Conservation (phyloP, 441 rosid species). For the Omphalea diandra region DNA sequence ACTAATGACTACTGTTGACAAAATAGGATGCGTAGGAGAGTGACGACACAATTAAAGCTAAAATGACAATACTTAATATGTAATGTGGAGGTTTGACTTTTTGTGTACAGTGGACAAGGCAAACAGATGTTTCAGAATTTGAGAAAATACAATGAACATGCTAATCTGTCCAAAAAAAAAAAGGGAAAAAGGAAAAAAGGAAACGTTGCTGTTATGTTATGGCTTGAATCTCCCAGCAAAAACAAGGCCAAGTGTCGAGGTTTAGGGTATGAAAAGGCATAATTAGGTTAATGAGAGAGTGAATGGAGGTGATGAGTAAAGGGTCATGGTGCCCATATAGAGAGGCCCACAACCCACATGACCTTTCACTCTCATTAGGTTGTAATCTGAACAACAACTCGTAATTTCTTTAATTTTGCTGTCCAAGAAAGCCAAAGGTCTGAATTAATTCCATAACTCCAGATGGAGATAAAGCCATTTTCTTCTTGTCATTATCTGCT, state of each 20-base stretch:
- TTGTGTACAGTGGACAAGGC: not conserved
- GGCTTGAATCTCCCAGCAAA: not conserved
- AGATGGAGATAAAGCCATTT: not conserved
- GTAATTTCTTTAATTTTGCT: constrained; percentile 16
- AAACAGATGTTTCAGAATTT: not conserved
- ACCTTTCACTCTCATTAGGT: constrained; percentile 35
- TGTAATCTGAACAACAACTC: constrained; percentile 17
- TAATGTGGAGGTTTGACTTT: no score
- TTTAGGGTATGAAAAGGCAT: not conserved
- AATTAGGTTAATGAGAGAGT: not conserved
- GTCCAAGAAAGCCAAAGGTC: constrained; percentile 10
- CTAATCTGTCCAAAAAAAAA: not conserved
- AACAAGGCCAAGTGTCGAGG: not conserved
- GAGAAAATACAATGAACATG: constrained; percentile 1
- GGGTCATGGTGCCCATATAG: not conserved
- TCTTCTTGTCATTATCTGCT: not conserved
- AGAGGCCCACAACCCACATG: constrained; percentile 36
- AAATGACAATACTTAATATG: no score
- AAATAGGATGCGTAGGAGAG: no score
- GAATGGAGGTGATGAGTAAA: not conserved
- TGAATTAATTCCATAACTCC: constrained; percentile 19
- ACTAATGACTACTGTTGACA: no score
- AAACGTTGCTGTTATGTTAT: no score
- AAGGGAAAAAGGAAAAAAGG: no score
- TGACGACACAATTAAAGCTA: no score